Evolutionary conservation across 768 basidiomycete species (phyloP).

Genomic region (Boletellus ananas): DNA sequence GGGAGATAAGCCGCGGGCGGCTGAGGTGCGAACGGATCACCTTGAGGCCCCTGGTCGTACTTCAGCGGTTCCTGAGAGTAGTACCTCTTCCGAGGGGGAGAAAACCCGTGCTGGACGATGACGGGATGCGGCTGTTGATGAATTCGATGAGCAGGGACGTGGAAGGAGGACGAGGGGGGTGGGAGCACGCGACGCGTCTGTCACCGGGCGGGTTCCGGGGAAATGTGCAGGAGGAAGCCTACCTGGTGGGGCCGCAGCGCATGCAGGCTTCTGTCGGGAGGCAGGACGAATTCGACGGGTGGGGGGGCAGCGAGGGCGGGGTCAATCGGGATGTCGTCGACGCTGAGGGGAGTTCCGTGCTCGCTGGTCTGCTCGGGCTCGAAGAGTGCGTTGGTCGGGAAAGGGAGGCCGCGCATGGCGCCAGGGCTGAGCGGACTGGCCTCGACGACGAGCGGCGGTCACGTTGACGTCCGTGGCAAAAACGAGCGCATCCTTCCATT

Average conservation of each 20-base stretch:
- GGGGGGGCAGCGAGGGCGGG: constrained; percentile 54
- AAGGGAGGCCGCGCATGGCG: constrained; percentile 60
- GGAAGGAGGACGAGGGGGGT: constrained; percentile 14
- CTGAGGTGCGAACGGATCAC: constrained; percentile 78
- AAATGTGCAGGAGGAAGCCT: constrained; percentile 28
- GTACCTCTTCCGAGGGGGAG: constrained; percentile 9
- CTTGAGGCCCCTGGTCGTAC: constrained; percentile 73
- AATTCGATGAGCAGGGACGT: constrained; percentile 17
- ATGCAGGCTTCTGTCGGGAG: constrained; percentile 25
- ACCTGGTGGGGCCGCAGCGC: constrained; percentile 32
- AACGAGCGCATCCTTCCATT: constrained; percentile 8
- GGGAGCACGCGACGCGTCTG: constrained; percentile 71
- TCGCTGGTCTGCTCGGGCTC: constrained; percentile 59
- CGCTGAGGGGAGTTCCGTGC: constrained; percentile 53
- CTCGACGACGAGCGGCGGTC: constrained; percentile 11
- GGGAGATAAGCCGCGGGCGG: constrained; percentile 50
- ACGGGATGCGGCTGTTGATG: constrained; percentile 23
- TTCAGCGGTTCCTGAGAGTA: constrained; percentile 39
- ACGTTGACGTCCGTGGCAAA: constrained; percentile 28
- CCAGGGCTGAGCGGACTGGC: no score
- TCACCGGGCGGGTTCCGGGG: constrained; percentile 20
- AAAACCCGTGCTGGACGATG: constrained; percentile 30
- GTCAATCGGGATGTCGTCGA: constrained; percentile 77
- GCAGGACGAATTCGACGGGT: constrained; percentile 52
- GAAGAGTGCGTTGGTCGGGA: constrained; percentile 39